Evolutionary conservation across 1,139 yeast genomes (phyloP), one percentile per base, ranked within the genome.

Genomic region (Tardiomyces depauwii): DNA sequence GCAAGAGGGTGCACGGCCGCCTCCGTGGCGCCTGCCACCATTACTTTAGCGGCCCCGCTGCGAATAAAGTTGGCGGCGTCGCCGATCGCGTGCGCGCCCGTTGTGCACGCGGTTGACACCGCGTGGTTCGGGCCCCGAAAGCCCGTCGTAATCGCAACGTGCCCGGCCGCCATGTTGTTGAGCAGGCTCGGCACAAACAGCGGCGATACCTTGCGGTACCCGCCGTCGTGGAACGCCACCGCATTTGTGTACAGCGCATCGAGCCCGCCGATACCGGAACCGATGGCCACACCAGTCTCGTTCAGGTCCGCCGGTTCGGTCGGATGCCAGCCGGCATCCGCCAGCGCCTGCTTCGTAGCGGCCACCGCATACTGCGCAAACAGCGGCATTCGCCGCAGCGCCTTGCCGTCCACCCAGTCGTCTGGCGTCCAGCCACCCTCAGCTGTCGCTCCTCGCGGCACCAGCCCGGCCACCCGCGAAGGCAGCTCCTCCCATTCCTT

Each of bases 101-200:
- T 88, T 2, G 98, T 95, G 68, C 99, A 93, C 0, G 98, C 98
- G 0, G 97, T 88, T 1, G 95, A 77, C 0, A 82, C 93, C 0
- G 95, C 71, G 60, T 88, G 96, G 47, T 85, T 78, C 1, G 96
- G 95, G 0, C 98, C 99, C 54, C 74, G 70, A 32, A 87, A 66
- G 2, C 84, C 82, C 57, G 80, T 77, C 53, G 77, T 74, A 48
- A 91, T 89, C 4, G 96, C 82, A 4, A 91, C 76, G 53, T 88
- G 82, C 2, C 98, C 97, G 0, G 91, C 88, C 0, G 96, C 96
- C 97, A 93, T 93, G 63, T 91, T 93, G 44, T 85, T 77, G 45
- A 93, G 70, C 42, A 89, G 66, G 54, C 77, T 80, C 0, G 98
- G 97, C 12, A 93, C 79, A 61, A 89, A 84, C 47, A 88, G 64